Base-by-base conservation (phyloP, 2,329 filamentous ascomycete species). In the Clarireedia monteithiana region DNA sequence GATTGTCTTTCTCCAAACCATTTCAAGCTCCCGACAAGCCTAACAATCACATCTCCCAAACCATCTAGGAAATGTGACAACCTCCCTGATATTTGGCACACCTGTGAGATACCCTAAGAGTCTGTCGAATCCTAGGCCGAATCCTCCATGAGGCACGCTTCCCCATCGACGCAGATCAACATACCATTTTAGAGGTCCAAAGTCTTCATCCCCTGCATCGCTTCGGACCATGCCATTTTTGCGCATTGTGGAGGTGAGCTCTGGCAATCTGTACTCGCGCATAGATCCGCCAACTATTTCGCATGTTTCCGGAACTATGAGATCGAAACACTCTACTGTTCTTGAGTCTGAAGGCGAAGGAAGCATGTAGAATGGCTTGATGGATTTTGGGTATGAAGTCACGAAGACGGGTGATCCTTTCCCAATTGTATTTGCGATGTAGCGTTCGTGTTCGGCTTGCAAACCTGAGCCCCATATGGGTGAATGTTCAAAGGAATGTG, bases 361-460 rank as follows among this genome's bases (percentile, higher is more conserved):
- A 2, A 81, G 71, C 88, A 91, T 91, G 71, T 91, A 99, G 73
- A 97, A 99, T 10, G 92, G 89, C 73, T 99, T 99, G 69, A 94
- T 84, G 48, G 78, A 76, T 62, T 82, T 82, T n/a, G 94, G 94
- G 68, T 96, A 99, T 70, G 96, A 80, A 14, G 91, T 97, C 61
- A 99, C 84, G 69, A 97, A 97, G 46, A 97, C 78, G 6, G 94
- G 94, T 42, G 74, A 74, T 20, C 58, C 48, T 15, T 72, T 68
- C 48, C 73, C 75, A 26, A 92, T 67, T 26, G 75, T 75, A 53
- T 82, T 77, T 48, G 94, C 91, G 53, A 99, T 79, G 69, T 85
- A 96, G 68, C 84, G 89, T 73, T 99, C 94, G 73, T 99, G 94
- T 70, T 97, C 92, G 1, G 91, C 86, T 66, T 94, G 89, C 30